These are phyloP conservation scores for Eustoma russellianum DNA, from an alignment of 257 asterid species.

Conservation along the genomic window DNA sequence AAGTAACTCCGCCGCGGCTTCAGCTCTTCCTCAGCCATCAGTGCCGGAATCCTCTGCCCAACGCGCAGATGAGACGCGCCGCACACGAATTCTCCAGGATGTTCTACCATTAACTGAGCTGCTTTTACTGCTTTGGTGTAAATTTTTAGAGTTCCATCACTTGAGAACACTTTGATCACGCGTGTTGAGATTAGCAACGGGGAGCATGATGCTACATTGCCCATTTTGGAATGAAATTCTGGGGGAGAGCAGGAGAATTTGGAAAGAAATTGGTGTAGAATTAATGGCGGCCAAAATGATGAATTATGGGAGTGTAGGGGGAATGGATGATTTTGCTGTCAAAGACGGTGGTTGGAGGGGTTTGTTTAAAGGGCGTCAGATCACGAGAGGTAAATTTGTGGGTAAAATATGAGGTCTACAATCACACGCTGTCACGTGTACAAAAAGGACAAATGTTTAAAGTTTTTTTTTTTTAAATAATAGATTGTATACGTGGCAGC, in stretches of 20 bases:
- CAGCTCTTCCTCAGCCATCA: constrained; percentile 51
- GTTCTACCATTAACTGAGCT: constrained; percentile 53
- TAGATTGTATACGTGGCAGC: no score
- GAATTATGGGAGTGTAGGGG: no score
- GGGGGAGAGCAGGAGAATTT: no score
- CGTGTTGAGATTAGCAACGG: constrained; percentile 37
- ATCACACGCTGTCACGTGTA: no score
- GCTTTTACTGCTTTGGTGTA: constrained; percentile 37
- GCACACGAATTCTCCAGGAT: constrained; percentile 53
- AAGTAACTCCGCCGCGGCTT: constrained; percentile 35
- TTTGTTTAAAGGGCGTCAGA: no score
- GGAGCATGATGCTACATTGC: constrained; percentile 56
- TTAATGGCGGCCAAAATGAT: no score
- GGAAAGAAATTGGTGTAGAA: no score
- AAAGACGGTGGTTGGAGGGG: background rate
- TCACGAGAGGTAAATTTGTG: no score
- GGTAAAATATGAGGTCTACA: no score
- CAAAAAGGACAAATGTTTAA: no score
- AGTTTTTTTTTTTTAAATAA: no score
- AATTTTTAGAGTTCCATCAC: constrained; percentile 35
- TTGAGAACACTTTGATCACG: constrained; percentile 32
- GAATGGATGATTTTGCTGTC: no score
- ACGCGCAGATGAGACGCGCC: constrained; percentile 32
- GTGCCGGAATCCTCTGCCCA: constrained; percentile 46
- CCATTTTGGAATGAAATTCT: constrained; percentile 20